A percentile compares a stretch with the other conserved stretches of the same genome.
These are phyloP conservation scores for Penicillium subrubescens DNA, from an alignment of 495 filamentous ascomycete genomes.

Conservation along the genomic window DNA sequence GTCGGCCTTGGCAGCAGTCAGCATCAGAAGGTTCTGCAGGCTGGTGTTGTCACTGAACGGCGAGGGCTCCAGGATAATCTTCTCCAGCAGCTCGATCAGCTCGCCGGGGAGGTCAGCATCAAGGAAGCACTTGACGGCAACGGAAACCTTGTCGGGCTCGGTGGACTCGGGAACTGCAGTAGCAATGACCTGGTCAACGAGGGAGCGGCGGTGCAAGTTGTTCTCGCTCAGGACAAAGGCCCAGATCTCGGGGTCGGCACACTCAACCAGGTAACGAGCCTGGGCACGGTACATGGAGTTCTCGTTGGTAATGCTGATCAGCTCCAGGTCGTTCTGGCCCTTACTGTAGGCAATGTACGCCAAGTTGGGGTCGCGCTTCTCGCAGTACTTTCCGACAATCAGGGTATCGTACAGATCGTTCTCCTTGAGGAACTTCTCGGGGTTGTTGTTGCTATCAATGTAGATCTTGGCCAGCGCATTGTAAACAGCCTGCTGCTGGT, in stretches of 20 bases:
- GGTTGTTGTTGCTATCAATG: slow-evolving; percentile 98
- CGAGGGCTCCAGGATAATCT: slow-evolving; percentile 97
- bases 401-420: slow-evolving; percentile 96
- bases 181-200: slow-evolving; percentile 95
- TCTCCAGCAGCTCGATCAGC: slow-evolving; percentile 96
- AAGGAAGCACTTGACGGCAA: slow-evolving; percentile 92
- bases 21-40: slow-evolving; percentile 94
- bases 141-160: slow-evolving; percentile 92
- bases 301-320: slow-evolving; percentile 97
- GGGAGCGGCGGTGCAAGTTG: slow-evolving; percentile 88
- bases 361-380: slow-evolving; percentile 96
- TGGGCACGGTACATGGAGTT: slow-evolving; percentile 99
- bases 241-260: slow-evolving; percentile 91
- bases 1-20: slow-evolving; percentile 96
- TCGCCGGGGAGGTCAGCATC: slow-evolving; percentile 87
- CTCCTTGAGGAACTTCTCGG: slow-evolving; percentile 97
- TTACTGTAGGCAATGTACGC: slow-evolving; percentile 95
- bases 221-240: slow-evolving; percentile 90
- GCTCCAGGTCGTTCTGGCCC: slow-evolving; percentile 95
- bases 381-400: slow-evolving; percentile 95
- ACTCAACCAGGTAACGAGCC: slow-evolving; percentile 90
- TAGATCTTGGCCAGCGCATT: slow-evolving; percentile 99
- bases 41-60: slow-evolving; percentile 96
- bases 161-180: slow-evolving; percentile 94
- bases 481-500: slow-evolving; percentile 97